Conservation (phyloP, 441 rosid genomes). For the Pelargonium fulgidum region DNA sequence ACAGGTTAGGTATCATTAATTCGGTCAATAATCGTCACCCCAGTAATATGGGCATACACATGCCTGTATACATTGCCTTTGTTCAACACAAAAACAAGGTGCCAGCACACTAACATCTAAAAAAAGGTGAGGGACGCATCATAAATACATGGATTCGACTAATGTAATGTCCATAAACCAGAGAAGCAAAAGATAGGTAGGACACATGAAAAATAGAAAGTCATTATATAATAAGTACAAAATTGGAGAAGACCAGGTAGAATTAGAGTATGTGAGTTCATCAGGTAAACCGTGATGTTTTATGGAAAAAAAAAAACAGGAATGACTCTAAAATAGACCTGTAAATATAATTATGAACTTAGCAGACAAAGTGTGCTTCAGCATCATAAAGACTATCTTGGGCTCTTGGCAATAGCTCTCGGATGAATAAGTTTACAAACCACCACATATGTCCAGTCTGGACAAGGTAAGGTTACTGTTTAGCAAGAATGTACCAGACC, state of each 20-base stretch:
- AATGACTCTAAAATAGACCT: background rate
- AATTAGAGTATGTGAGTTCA: too few species aligned
- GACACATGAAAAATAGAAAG: background rate
- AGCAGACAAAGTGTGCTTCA: background rate
- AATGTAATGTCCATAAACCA: conserved; percentile 1
- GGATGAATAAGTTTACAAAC: background rate
- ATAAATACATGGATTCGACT: conserved; percentile 5
- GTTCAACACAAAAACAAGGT: background rate
- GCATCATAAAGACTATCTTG: background rate
- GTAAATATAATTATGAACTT: background rate
- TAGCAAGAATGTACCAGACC: conserved; percentile 2
- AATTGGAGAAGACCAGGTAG: too few species aligned
- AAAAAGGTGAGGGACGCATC: too few species aligned
- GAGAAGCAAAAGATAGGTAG: background rate
- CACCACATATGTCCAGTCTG: background rate
- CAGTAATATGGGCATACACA: background rate
- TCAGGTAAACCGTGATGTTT: too few species aligned
- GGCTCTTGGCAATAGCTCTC: background rate
- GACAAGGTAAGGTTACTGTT: background rate
- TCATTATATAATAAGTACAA: background rate
- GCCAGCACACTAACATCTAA: background rate
- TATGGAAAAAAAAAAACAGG: too few species aligned
- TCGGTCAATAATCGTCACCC: background rate
- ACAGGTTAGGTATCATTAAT: background rate
- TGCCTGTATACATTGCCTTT: conserved; percentile 1